Percentiles rank a stretch among this genome's conserved stretches.
phyloP scores from a whole-genome alignment of 116 monocot genomes.

The Trichopus zeylanicus region DNA sequence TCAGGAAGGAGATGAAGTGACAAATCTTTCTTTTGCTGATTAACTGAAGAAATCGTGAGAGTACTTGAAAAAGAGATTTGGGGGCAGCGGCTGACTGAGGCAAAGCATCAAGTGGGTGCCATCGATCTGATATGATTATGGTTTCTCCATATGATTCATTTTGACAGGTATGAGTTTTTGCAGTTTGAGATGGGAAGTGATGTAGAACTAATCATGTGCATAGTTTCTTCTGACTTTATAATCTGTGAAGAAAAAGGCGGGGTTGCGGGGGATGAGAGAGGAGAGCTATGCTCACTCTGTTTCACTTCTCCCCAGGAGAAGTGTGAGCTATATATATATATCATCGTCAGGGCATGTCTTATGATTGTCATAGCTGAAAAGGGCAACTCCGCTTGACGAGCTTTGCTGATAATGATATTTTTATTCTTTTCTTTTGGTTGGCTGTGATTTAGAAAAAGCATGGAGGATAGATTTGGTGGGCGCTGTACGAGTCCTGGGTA shows the following conservation, averaged over 20 bases:
- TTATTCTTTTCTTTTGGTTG: no score
- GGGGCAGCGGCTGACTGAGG: background rate
- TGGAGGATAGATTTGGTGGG: no score
- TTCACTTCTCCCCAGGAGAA: background rate
- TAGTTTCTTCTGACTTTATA: background rate
- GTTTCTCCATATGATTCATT: background rate
- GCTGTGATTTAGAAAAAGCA: no score
- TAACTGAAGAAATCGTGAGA: background rate
- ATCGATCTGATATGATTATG: background rate
- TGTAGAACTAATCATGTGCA: background rate
- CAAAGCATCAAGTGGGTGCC: constrained; percentile 1
- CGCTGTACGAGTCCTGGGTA: no score
- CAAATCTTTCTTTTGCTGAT: background rate
- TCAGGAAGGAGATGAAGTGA: background rate
- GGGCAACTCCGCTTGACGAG: no score
- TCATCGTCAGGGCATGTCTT: background rate
- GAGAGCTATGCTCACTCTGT: no score
- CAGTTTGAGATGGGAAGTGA: background rate
- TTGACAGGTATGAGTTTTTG: background rate
- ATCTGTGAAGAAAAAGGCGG: background rate
- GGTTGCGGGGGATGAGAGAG: no score
- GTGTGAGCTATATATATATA: background rate
- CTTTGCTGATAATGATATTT: no score
- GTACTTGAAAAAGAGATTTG: background rate
- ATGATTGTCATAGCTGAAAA: background rate